Evolutionary conservation across 345 rosid genomes (phyloP), one percentile per base, ranked within the genome.

Genomic region (Sisymbrium altissimum): DNA sequence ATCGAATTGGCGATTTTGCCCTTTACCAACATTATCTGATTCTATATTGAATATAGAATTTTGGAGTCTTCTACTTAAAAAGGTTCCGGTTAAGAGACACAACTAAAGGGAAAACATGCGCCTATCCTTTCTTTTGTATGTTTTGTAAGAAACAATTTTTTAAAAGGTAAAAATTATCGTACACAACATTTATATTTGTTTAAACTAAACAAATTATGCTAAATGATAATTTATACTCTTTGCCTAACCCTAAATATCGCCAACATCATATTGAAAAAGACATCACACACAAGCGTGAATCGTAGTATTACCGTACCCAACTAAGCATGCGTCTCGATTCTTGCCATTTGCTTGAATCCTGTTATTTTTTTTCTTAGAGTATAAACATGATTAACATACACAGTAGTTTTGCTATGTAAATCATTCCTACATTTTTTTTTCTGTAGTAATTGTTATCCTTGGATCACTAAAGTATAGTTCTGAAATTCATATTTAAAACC

Each of bases 231-330:
- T 6, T 61, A 1, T 30, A 15, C 4, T 33, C 18, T 14, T 33
- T 21, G 33, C 6, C 27, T 48, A 46, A 46, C 39, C 38, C 59
- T 23, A 33, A 7, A 13, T 40, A 62, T 12, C 8, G 66, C 4
- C 11, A 38, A 38, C 5, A 59, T 59, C 39, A 60, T 38, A 48
- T 11, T 30, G 60, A 39, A 53, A 60, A 55, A n/a, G 39, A 53
- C 70, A 64, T 64, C 17, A 40, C 33, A 43, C 33, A 32, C 45
- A 12, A 38, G 6, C 30, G 29, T 49, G 41, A 38, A 38, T 38
- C n/a, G 21, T 59, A n/a, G 62, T 54, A 40, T 49, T 62, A 50
- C 68, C 68, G 4, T 52, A 63, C 70, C 69, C 70, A 72, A 72
- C 64, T 21, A 54, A 41, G 48, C 70, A 73, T 54, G 77, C 48